Evolutionary conservation across 129 eudicot genomes (phyloP).

Genomic region (Solidago caesia): DNA sequence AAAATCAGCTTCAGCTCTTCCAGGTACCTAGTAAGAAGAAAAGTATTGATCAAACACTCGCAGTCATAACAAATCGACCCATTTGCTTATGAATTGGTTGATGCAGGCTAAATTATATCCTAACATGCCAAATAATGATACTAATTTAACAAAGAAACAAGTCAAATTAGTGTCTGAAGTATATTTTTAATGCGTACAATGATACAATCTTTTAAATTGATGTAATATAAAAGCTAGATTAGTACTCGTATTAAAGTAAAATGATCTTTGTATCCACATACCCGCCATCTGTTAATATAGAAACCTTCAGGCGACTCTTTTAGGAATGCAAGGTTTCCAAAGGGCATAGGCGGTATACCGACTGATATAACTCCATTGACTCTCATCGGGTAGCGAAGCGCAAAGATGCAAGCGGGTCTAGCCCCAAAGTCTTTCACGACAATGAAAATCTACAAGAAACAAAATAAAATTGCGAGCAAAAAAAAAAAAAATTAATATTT

Average conservation of each 20-base stretch:
- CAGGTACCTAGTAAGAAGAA: slow-evolving; percentile 21
- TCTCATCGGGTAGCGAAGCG: slow-evolving; percentile 37
- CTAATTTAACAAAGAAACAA: background rate
- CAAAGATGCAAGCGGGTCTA: slow-evolving; percentile 36
- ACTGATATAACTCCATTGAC: slow-evolving; percentile 34
- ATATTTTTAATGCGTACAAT: too few relatives aligned
- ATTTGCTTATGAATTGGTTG: background rate
- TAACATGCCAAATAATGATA: too few relatives aligned
- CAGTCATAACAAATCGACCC: background rate
- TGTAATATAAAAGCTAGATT: too few relatives aligned
- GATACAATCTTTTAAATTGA: too few relatives aligned
- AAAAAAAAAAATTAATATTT: too few relatives aligned
- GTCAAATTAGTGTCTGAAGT: background rate
- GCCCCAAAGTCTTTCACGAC: slow-evolving; percentile 53
- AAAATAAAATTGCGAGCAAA: background rate
- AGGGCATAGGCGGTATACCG: slow-evolving; percentile 38
- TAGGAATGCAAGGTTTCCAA: slow-evolving; percentile 22
- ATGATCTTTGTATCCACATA: background rate
- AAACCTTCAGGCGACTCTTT: slow-evolving; percentile 51
- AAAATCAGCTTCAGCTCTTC: slow-evolving; percentile 48
- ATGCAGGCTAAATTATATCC: background rate
- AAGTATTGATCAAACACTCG: background rate
- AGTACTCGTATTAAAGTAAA: too few relatives aligned
- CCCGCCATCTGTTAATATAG: slow-evolving; percentile 56
- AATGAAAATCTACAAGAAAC: slow-evolving; percentile 38